Conservation (phyloP, 805 yeast species). For the Danielia oregonensis region DNA sequence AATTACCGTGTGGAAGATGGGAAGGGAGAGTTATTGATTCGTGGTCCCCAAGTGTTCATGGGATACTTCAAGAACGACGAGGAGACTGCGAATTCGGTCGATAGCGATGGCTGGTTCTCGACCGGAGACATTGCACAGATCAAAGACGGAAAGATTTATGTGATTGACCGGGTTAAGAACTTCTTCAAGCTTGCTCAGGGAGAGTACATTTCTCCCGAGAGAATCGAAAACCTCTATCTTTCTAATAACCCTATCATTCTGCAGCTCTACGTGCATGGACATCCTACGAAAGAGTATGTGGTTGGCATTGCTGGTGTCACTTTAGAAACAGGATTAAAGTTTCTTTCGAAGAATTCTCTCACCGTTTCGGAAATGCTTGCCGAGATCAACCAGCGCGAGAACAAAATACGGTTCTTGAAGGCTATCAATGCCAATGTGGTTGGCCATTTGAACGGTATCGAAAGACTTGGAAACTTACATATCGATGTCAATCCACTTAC, state of each 20-base stretch:
- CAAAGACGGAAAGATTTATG: constrained; percentile 12
- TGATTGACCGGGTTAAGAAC: constrained; percentile 31
- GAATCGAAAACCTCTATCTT: constrained; percentile 31
- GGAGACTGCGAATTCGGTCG: constrained; percentile 45
- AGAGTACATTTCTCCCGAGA: constrained; percentile 43
- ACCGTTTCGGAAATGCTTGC: constrained; percentile 9
- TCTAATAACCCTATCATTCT: constrained; percentile 24
- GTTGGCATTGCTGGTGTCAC: constrained; percentile 30
- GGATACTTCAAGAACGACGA: constrained; percentile 47
- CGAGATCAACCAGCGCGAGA: constrained; percentile 20
- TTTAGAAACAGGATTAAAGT: constrained; percentile 15
- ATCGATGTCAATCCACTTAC: constrained; percentile 5
- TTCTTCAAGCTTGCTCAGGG: constrained; percentile 43
- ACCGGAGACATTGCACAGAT: constrained; percentile 51
- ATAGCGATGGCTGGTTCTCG: constrained; percentile 50
- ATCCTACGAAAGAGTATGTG: constrained; percentile 24
- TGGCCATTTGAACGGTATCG: background rate
- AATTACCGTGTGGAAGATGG: constrained; percentile 16
- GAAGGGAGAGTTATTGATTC: constrained; percentile 52
- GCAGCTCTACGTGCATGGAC: constrained; percentile 34
- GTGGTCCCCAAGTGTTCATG: constrained; percentile 54
- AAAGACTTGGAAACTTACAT: background rate
- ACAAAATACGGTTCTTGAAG: constrained; percentile 19
- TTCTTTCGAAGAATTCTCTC: background rate
- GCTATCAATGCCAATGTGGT: constrained; percentile 23